Evolutionary conservation across 129 eudicot species (phyloP), one percentile per base, ranked within the genome.

Genomic region (Flaveria ramosissima): DNA sequence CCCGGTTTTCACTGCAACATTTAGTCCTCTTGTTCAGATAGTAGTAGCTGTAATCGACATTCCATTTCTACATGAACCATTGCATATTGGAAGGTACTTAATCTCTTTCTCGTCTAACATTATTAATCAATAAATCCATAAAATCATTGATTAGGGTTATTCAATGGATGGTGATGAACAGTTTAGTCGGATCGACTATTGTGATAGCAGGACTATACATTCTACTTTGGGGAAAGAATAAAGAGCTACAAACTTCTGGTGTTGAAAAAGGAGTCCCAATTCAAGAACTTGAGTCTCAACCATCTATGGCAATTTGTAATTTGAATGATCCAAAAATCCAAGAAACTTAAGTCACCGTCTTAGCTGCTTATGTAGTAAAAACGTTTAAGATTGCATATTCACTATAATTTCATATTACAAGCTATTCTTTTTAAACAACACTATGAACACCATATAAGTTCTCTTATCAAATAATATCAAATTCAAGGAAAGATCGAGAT

Each of bases 1-100:
- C 17, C 91, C 96, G 1, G 91, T 90, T 12, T 90, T 90, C 71
- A 84, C 91, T n/a, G 84, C 96, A 20, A 89, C 93, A 63, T 90
- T 90, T 75, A 88, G 91, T 78, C 93, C 96, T 26, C 77, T 86
- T 53, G 82, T 90, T 42, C 93, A 86, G 84, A 83, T 88, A 27
- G 61, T 88, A 64, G 89, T 83, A 46, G 87, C 84, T n/a, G 12
- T 83, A 39, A 69, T 88, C 52, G 93, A 86, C 76, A 72, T 91
- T 57, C 85, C 91, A 42, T 23, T 88, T 62, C 77, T 91, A 12
- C 97, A 88, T 62, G 93, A 91, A 79, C 88, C 86, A 43, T 79
- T 91, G 51, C 85, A 86, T 80, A 82, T 91, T 16, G 97, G 97
- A 83, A 91, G 97, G 97, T 83, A 78, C 62, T 42, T 8, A n/a